Conservation (phyloP, 176 grass and related monocot genomes). For the Leersia perrieri region DNA sequence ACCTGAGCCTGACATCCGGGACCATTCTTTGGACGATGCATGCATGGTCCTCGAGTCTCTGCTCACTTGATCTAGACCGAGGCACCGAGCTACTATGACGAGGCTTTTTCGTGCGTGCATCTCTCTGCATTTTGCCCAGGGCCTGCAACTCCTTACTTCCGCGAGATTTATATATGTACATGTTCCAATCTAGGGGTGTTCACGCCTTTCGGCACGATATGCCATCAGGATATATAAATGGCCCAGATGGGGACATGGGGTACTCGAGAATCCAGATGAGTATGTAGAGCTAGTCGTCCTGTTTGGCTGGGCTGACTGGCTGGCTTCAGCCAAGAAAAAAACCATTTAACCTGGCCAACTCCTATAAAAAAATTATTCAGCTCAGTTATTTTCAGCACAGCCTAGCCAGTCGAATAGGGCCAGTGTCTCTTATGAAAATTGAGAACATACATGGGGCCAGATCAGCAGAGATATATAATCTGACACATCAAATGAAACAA, state of each 20-base stretch:
- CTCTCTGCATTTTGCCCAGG: not conserved
- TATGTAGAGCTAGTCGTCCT: too few relatives aligned
- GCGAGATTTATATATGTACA: not conserved
- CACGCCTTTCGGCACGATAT: not conserved
- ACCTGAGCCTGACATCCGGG: slow-evolving; percentile 42
- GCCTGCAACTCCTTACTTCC: not conserved
- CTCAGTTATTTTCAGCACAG: too few relatives aligned
- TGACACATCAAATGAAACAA: not conserved
- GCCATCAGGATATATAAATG: slow-evolving; percentile 8
- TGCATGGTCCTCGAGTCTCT: too few relatives aligned
- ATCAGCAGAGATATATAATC: not conserved
- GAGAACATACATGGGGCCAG: too few relatives aligned
- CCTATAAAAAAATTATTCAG: too few relatives aligned
- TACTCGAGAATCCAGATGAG: too few relatives aligned
- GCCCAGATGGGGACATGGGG: not conserved
- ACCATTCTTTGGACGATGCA: not conserved
- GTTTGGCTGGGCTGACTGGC: too few relatives aligned
- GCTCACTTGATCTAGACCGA: too few relatives aligned
- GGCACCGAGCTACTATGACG: not conserved
- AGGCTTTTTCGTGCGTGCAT: not conserved
- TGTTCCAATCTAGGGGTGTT: not conserved
- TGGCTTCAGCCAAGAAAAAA: too few relatives aligned
- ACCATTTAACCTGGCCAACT: too few relatives aligned
- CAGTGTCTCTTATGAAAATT: too few relatives aligned
- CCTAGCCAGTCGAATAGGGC: too few relatives aligned